Evolutionary conservation across 2,329 filamentous ascomycete genomes (phyloP).

Genomic region (Sarocladium strictum): DNA sequence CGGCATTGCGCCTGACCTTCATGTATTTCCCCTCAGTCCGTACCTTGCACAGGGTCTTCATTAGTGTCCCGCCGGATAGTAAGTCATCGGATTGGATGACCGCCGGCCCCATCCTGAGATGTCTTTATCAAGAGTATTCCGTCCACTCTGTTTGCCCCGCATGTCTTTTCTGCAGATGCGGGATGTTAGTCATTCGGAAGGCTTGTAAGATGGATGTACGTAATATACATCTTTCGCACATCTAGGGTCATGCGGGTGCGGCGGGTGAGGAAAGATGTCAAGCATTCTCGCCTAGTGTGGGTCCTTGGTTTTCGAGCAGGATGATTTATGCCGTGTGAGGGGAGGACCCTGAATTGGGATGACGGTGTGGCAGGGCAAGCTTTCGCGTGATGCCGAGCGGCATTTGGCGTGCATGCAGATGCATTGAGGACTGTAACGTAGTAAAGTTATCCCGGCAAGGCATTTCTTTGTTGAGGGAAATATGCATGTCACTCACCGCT

Average conservation of each 20-base stretch:
- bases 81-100: background rate
- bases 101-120: background rate
- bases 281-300: background rate
- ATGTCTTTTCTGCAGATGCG: background rate
- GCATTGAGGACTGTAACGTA: background rate
- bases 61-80: background rate
- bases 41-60: background rate
- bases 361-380: background rate
- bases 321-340: background rate
- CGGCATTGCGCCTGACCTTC: background rate
- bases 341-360: background rate
- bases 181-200: background rate
- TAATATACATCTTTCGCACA: background rate
- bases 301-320: background rate
- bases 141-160: background rate
- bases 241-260: background rate
- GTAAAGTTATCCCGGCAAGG: background rate
- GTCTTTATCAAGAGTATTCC: background rate
- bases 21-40: background rate
- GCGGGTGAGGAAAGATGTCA: background rate
- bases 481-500: conserved; percentile 1
- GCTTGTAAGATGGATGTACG: background rate
- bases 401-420: background rate
- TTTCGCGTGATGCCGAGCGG: conserved; percentile 4
- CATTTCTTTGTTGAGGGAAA: too few species aligned